Evolutionary conservation across 2,329 filamentous ascomycete species (phyloP).

Genomic region (Byssothecium circinans): DNA sequence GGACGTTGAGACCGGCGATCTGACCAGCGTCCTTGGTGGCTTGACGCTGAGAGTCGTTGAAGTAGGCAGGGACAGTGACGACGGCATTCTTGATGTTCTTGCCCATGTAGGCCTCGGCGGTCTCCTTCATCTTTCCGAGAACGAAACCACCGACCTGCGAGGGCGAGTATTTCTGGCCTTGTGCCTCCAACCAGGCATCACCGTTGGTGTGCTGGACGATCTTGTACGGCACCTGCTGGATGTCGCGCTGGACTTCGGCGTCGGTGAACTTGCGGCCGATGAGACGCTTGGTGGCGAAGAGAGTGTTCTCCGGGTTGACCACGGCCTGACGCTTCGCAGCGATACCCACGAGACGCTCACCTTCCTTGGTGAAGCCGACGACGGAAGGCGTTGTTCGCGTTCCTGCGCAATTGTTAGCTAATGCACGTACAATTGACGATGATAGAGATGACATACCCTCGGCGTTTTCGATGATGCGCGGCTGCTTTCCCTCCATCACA

Average conservation of each 20-base stretch:
- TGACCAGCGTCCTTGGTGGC: constrained; percentile 98
- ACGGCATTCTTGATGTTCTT: constrained; percentile 94
- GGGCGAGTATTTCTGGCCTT: constrained; percentile 93
- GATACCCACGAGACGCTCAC: constrained; percentile 94
- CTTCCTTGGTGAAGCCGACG: constrained; percentile 92
- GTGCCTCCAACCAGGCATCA: constrained; percentile 93
- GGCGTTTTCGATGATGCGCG: constrained; percentile 96
- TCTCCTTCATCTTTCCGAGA: constrained; percentile 99
- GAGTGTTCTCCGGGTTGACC: constrained; percentile 97
- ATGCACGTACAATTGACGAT: constrained; percentile 5
- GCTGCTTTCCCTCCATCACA: constrained; percentile 94
- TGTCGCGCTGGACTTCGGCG: constrained; percentile 89
- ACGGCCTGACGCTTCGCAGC: constrained; percentile 97
- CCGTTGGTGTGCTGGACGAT: constrained; percentile 96
- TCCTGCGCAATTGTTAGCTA: constrained; percentile 53
- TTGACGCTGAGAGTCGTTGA: constrained; percentile 98
- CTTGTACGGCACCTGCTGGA: constrained; percentile 98
- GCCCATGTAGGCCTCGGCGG: constrained; percentile 87
- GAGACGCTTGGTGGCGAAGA: constrained; percentile 98
- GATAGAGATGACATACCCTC: constrained; percentile 65
- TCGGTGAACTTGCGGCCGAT: constrained; percentile 98
- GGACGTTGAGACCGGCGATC: constrained; percentile 92
- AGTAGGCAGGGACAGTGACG: constrained; percentile 95
- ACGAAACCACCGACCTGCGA: constrained; percentile 98
- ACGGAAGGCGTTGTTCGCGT: constrained; percentile 90